Evolutionary conservation across 192 early-diverging fungal species (phyloP), one percentile per base, ranked within the genome.

Genomic region (Backusella circina): DNA sequence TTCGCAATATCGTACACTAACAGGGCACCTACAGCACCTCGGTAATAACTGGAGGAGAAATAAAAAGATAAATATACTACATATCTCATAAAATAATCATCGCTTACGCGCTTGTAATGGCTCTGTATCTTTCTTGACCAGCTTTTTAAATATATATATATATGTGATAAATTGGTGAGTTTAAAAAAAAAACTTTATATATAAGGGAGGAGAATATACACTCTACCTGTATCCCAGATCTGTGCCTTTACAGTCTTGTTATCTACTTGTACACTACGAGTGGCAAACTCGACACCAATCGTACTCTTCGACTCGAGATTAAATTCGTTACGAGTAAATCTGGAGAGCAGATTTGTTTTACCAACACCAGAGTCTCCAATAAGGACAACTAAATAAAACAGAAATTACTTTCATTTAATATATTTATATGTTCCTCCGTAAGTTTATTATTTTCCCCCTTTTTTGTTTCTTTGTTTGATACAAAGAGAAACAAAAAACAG

Each of bases 1-100:
- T 97, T 96, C 37, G 98, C 92, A 87, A 99, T 98, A 82, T 99
- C 97, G 83, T 98, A 98, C 12, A 98, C 96, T 33, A 98, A 87
- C 74, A 99, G 86, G 26, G 97, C 96, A 65, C 97, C 98, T 35
- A 99, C 95, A 12, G 98, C 98, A 13, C 96, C 96, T 74, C 96
- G 94, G 84, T 98, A 98, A 85, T 98, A 98, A 28, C 93, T 94
- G 8, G 18, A 18, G 4, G 16, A 18, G 10, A n/a, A 65, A 70
- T 18, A 30, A 54, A 28, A 16, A 28, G 0, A 9, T 7, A 18
- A 28, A 2, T 50, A 67, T 47, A 16, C 21, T 13, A 47, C 0
- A 23, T n/a, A n/a, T 23, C 1, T 54, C 10, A 21, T 44, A 44
- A 50, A 47, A 16, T 28, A 2, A 18, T 37, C 8, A 9, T 41